Percentiles rank a stretch among this genome's conserved stretches.
phyloP scores from a whole-genome alignment of 441 rosid species.

The Corymbia citriodora region DNA sequence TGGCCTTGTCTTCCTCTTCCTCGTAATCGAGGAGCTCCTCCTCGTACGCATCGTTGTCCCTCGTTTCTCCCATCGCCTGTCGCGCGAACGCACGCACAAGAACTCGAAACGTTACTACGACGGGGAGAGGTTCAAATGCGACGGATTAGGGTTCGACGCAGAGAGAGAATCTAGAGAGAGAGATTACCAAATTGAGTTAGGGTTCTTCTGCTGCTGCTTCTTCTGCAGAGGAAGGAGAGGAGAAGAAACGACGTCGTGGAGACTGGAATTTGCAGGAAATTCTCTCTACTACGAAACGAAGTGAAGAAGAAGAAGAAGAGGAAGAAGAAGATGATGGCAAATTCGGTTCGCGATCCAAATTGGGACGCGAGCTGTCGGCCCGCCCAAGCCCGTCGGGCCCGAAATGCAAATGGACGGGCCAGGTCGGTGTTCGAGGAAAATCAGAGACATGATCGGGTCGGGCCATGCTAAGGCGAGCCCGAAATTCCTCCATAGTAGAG shows the following conservation, averaged over 20 bases:
- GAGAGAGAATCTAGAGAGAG: background rate
- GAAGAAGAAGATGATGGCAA: background rate
- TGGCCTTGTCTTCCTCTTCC: slow-evolving; percentile 89
- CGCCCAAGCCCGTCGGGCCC: background rate
- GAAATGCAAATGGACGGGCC: background rate
- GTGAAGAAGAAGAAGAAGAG: background rate
- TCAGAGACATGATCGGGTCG: background rate
- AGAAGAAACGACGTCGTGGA: background rate
- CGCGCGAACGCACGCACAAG: background rate
- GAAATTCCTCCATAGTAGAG: background rate
- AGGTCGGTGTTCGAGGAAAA: background rate
- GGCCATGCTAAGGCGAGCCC: too few species aligned
- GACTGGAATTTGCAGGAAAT: background rate
- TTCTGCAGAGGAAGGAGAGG: background rate
- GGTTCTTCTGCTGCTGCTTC: background rate
- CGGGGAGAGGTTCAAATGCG: background rate
- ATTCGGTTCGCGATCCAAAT: background rate
- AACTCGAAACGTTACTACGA: background rate
- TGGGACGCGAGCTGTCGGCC: background rate
- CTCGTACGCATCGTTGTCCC: slow-evolving; percentile 94
- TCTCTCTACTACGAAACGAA: background rate
- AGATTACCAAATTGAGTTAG: background rate
- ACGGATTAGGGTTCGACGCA: background rate
- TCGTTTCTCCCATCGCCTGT: slow-evolving; percentile 75
- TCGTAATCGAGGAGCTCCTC: slow-evolving; percentile 99